A percentile compares a stretch with the other conserved stretches of the same genome.
These are phyloP conservation scores for Colletotrichum navitas DNA, from an alignment of 2,329 filamentous ascomycete genomes.

Conservation along the genomic window DNA sequence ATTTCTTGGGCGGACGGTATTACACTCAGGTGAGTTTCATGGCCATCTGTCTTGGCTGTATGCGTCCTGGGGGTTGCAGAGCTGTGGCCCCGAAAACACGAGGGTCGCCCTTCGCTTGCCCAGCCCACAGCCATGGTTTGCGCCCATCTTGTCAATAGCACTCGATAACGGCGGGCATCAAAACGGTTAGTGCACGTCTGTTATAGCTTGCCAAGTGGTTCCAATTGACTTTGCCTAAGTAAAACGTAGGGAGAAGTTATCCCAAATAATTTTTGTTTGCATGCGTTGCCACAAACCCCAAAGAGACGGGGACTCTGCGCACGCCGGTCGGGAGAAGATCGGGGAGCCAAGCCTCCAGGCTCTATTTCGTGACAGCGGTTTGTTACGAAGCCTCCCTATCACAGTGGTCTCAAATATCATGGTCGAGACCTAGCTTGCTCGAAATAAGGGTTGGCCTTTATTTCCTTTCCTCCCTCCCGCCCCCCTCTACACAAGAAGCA, in stretches of 20 bases:
- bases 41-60: slow-evolving; percentile 27
- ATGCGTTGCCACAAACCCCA: not conserved
- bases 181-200: not conserved
- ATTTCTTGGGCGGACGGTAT: not conserved
- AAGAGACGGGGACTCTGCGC: not conserved
- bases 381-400: slow-evolving; percentile 6
- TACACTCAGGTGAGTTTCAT: slow-evolving; percentile 21
- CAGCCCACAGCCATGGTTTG: slow-evolving; percentile 36
- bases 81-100: not conserved
- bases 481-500: too few species aligned
- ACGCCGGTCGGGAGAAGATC: not conserved
- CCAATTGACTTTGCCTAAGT: not conserved
- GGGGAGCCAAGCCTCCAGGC: not conserved
- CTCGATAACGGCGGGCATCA: not conserved
- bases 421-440: not conserved
- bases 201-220: slow-evolving; percentile 11
- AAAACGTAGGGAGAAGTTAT: not conserved
- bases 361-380: not conserved
- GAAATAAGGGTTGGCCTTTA: not conserved
- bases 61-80: not conserved
- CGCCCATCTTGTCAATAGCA: not conserved
- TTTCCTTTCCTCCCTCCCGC: too few species aligned
- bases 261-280: not conserved
- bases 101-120: slow-evolving; percentile 23
- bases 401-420: not conserved